phyloP scores from a whole-genome alignment of 768 basidiomycete genomes.

The Boletus coccyginus region DNA sequence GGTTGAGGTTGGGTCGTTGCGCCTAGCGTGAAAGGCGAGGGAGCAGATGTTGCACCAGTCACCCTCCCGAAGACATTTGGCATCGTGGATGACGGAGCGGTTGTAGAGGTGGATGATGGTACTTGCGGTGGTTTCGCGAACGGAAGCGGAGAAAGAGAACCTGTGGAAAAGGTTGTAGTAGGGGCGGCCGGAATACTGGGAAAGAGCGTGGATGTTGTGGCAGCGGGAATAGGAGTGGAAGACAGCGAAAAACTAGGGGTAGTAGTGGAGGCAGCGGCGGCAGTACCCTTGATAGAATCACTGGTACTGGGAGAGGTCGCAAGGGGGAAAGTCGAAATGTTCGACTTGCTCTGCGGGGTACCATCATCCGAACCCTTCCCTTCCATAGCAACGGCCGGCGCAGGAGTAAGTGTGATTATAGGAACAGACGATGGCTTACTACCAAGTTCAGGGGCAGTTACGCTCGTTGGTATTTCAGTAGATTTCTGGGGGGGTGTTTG shows the following conservation, averaged over 20 bases:
- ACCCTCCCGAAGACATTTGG: conserved; percentile 36
- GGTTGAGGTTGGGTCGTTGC: conserved; percentile 10
- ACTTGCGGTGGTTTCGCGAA: conserved; percentile 16
- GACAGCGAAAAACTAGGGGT: conserved; percentile 25
- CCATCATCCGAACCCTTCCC: conserved; percentile 1
- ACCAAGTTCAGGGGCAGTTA: conserved; percentile 22
- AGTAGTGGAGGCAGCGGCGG: conserved; percentile 2
- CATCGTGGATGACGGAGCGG: conserved; percentile 8
- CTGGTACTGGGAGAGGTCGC: not conserved
- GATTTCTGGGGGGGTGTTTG: conserved; percentile 35
- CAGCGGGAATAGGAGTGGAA: conserved; percentile 24
- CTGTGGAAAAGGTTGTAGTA: conserved; percentile 9
- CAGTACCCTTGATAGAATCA: conserved; percentile 8
- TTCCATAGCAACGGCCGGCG: conserved; percentile 9
- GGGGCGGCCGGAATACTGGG: conserved; percentile 6
- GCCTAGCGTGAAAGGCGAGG: conserved; percentile 5
- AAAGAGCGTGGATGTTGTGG: conserved; percentile 14
- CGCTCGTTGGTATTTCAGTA: conserved; percentile 29
- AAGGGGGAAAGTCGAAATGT: conserved; percentile 17
- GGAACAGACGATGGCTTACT: conserved; percentile 23
- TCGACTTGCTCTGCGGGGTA: conserved; percentile 14
- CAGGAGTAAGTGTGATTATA: conserved; percentile 28
- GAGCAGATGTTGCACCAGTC: conserved; percentile 3
- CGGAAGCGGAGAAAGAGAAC: conserved; percentile 12
- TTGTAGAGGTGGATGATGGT: conserved; percentile 1